Conservation (phyloP, 1,139 yeast species). For the Lodderomyces oxycetoniae region DNA sequence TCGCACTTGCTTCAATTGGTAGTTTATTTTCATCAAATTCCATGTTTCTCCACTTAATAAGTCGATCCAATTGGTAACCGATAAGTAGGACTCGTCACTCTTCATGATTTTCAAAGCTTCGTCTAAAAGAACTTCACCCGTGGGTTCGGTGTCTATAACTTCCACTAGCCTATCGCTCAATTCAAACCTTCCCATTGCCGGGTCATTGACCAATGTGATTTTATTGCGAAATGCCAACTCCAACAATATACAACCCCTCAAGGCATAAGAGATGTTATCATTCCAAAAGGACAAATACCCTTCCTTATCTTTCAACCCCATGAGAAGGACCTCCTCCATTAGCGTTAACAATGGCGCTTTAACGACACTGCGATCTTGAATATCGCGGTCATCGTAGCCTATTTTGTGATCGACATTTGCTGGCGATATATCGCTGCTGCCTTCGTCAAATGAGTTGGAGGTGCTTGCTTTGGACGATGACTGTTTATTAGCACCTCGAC, state of each 20-base stretch:
- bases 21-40: constrained; percentile 91
- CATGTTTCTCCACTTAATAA: constrained; percentile 93
- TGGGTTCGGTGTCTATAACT: constrained; percentile 77
- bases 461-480: constrained; percentile 11
- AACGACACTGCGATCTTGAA: constrained; percentile 43
- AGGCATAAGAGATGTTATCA: constrained; percentile 92
- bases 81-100: constrained; percentile 70
- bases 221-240: constrained; percentile 90
- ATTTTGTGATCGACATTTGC: constrained; percentile 49
- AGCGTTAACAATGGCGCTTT: constrained; percentile 71
- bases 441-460: constrained; percentile 12
- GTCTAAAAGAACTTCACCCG: constrained; percentile 93
- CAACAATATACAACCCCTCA: constrained; percentile 88
- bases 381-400: constrained; percentile 79
- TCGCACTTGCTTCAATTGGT: constrained; percentile 94
- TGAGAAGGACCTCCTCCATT: constrained; percentile 91
- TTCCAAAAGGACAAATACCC: constrained; percentile 98
- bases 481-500: constrained; percentile 37
- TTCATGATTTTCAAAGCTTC: constrained; percentile 91
- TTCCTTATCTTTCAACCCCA: constrained; percentile 93
- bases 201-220: constrained; percentile 85
- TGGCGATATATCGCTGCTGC: constrained; percentile 5
- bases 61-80: constrained; percentile 92
- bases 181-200: constrained; percentile 88
- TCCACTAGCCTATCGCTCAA: constrained; percentile 82